Evolutionary conservation across 768 basidiomycete species (phyloP).

Genomic region (Psilocybe cubensis): DNA sequence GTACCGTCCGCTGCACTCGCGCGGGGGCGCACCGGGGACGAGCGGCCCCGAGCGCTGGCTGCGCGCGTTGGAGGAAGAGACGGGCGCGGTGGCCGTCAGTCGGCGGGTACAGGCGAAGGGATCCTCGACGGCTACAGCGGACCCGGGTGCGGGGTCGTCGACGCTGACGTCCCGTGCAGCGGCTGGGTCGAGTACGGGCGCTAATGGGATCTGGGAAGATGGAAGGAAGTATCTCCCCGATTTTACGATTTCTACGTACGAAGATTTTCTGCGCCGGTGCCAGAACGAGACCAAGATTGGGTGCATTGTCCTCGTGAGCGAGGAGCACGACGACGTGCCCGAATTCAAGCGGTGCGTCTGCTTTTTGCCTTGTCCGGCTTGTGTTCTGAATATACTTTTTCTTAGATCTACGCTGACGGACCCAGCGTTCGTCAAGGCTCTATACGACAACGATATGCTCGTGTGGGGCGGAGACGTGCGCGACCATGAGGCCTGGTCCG

Average conservation of each 20-base stretch:
- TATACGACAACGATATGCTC: conserved; percentile 75
- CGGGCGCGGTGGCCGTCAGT: conserved; percentile 69
- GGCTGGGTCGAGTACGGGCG: conserved; percentile 3
- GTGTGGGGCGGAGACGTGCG: conserved; percentile 95
- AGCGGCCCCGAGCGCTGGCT: conserved; percentile 80
- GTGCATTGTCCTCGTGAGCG: conserved; percentile 82
- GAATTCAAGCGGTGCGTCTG: conserved; percentile 78
- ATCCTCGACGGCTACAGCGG: conserved; percentile 37
- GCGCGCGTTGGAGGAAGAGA: conserved; percentile 81
- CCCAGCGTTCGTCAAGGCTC: conserved; percentile 62
- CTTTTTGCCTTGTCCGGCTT: not conserved
- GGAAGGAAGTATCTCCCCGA: conserved; percentile 69
- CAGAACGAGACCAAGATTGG: conserved; percentile 75
- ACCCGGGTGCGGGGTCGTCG: conserved; percentile 44
- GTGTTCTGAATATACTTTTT: not conserved
- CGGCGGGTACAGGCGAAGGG: conserved; percentile 36
- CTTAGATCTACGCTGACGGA: conserved; percentile 77
- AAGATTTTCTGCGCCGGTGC: conserved; percentile 72
- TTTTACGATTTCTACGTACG: conserved; percentile 82
- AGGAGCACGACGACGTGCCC: conserved; percentile 88
- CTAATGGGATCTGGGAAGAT: conserved; percentile 30
- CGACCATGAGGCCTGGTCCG: conserved; percentile 80
- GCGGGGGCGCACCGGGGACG: conserved; percentile 34
- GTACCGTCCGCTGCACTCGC: conserved; percentile 41
- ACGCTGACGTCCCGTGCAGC: conserved; percentile 40